Conservation (phyloP, 2,329 filamentous ascomycete genomes). For the Ceratocystis variospora region DNA sequence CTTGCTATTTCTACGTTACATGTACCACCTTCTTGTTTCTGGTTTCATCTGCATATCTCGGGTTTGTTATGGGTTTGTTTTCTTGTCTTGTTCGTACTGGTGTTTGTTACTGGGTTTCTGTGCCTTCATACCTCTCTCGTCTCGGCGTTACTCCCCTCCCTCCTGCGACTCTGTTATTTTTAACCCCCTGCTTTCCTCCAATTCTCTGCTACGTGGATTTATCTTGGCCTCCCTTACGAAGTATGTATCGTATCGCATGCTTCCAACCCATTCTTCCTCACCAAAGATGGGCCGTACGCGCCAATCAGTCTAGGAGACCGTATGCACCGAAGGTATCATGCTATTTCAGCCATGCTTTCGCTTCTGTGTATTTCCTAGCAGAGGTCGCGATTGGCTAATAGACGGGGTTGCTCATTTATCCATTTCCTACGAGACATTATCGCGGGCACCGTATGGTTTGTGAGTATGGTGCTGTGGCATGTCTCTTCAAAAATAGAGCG, state of each 20-base stretch:
- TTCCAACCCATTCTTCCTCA: background rate
- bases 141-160: background rate
- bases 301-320: background rate
- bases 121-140: slow-evolving; percentile 8
- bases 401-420: slow-evolving; percentile 21
- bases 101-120: slow-evolving; percentile 7
- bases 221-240: slow-evolving; percentile 1
- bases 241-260: background rate
- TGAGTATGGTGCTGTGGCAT: background rate
- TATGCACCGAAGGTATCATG: slow-evolving; percentile 10
- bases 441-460: no score
- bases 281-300: background rate
- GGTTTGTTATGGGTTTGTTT: slow-evolving; percentile 18
- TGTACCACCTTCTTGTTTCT: slow-evolving; percentile 17
- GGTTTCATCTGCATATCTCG: slow-evolving; percentile 19
- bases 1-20: slow-evolving; percentile 14
- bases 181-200: background rate
- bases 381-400: slow-evolving; percentile 6
- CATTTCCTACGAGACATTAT: background rate
- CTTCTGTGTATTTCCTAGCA: slow-evolving; percentile 5
- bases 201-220: background rate
- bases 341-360: slow-evolving; percentile 10
- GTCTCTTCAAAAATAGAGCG: background rate
- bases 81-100: slow-evolving; percentile 10
- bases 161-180: slow-evolving; percentile 4